A percentile compares a stretch with the other conserved stretches of the same genome.
Conservation (phyloP, 352 stramenopile genomes). For the Globisporangium cederbergense region DNA sequence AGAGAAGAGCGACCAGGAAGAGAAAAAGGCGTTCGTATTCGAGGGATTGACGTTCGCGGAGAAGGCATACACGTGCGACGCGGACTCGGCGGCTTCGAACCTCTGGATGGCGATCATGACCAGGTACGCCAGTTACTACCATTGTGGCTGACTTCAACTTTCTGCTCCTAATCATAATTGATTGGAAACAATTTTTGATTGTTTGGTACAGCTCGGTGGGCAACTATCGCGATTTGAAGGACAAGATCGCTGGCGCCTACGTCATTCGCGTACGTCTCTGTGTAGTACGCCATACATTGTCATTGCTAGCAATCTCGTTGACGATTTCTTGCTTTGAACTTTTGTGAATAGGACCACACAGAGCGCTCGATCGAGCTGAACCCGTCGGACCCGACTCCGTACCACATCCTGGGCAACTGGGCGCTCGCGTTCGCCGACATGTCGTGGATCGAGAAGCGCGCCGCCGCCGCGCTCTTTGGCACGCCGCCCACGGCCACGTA, state of each 20-base stretch:
- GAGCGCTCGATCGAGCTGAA: constrained; percentile 72
- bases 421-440: constrained; percentile 77
- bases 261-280: constrained; percentile 46
- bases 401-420: constrained; percentile 77
- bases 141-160: too few relatives aligned
- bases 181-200: not conserved
- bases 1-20: constrained; percentile 30
- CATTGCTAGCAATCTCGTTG: not conserved
- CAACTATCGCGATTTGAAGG: constrained; percentile 59
- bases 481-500: constrained; percentile 55
- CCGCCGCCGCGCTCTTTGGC: constrained; percentile 64
- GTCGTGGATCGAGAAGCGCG: constrained; percentile 71
- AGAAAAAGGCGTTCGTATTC: constrained; percentile 54
- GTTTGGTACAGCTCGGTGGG: constrained; percentile 33
- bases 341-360: constrained; percentile 41
- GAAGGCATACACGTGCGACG: constrained; percentile 43
- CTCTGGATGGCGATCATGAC: constrained; percentile 81
- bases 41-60: constrained; percentile 52
- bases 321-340: not conserved
- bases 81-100: constrained; percentile 50
- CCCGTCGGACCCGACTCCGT: constrained; percentile 47
- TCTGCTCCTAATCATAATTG: not conserved
- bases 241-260: constrained; percentile 69
- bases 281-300: not conserved
- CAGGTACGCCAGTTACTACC: constrained; percentile 19